Base-by-base conservation (phyloP, 805 yeast genomes). In the Spathaspora girioi region DNA sequence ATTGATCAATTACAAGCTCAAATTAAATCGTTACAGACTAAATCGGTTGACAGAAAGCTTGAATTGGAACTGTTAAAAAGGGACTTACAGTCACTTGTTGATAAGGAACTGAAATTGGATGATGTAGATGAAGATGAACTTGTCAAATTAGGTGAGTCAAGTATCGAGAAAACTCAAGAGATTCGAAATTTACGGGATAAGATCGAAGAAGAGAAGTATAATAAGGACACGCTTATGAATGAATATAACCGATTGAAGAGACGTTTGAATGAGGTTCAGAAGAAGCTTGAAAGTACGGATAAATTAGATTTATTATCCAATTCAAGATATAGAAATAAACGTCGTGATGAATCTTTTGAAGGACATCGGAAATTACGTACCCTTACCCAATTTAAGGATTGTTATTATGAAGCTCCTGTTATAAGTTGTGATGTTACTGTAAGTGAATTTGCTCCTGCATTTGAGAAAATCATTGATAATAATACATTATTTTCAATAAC, bases 341-440 rank as follows among this genome's bases (percentile, higher is more conserved):
- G 78, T 42, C 54, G 64, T 43, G 70, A 66, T 15, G 78, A 81
- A 8, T 72, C 83, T 2, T 68, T 63, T 50, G 54, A 58, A 5
- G 73, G 68, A 0, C 78, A 72, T 53, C 53, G 62, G 26, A 59
- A 69, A 14, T 62, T 86, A 43, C 71, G 86, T 45, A 56, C 68
- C 12, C 57, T 70, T 18, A 62, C 66, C 1, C 62, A 64, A 5
- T 71, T 83, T 47, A 61, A 66, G 45, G 67, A 68, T 0, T 64
- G 67, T 11, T 80, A 87, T 49, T 81, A 73, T 51, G 96, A 87
- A 60, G 96, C 97, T 1, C 92, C 97, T 0, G 66, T 85, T 8
- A 70, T 90, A 26, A 75, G 87, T 0, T 75, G 93, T 19, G 73
- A 79, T 4, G 80, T 85, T 0, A 73, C 71, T 1, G 79, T 83